Conservation (phyloP, 2,329 filamentous ascomycete species). For the Hypoxylon sp. region DNA sequence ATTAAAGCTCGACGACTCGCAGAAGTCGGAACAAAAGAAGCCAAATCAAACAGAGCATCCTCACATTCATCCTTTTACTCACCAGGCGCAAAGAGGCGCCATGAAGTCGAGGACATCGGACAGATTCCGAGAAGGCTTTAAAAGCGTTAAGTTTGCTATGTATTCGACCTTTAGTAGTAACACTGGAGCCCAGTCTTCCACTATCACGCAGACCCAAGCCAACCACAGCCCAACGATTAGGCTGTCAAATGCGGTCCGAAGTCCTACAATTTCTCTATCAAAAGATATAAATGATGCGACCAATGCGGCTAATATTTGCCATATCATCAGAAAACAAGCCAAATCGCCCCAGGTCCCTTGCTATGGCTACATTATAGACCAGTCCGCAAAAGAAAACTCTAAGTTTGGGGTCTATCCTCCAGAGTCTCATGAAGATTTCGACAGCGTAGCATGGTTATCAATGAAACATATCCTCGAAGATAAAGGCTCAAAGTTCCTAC, state of each 20-base stretch:
- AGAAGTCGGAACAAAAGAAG: not conserved
- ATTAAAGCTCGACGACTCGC: not conserved
- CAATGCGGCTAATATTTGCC: not conserved
- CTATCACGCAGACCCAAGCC: not conserved
- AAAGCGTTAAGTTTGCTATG: slow-evolving; percentile 2
- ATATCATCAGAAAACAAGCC: slow-evolving; percentile 6
- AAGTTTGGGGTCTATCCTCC: not conserved
- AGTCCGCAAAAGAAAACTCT: not conserved
- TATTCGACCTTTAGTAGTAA: not conserved
- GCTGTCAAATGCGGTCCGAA: not conserved
- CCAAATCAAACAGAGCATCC: not conserved
- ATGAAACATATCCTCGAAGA: slow-evolving; percentile 1
- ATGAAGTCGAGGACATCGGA: not conserved
- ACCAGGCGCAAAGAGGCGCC: not conserved
- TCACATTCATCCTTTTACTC: not conserved
- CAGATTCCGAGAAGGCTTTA: not conserved
- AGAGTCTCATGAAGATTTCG: not conserved
- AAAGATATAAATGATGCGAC: not conserved
- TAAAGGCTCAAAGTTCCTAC: not conserved
- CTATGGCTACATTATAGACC: slow-evolving; percentile 1
- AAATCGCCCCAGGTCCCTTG: not conserved
- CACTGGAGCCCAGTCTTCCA: not conserved
- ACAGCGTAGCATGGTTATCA: not conserved
- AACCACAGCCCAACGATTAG: not conserved
- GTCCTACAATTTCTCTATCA: not conserved